Evolutionary conservation across 352 stramenopile genomes (phyloP).

Genomic region (Phytophthora citricola): DNA sequence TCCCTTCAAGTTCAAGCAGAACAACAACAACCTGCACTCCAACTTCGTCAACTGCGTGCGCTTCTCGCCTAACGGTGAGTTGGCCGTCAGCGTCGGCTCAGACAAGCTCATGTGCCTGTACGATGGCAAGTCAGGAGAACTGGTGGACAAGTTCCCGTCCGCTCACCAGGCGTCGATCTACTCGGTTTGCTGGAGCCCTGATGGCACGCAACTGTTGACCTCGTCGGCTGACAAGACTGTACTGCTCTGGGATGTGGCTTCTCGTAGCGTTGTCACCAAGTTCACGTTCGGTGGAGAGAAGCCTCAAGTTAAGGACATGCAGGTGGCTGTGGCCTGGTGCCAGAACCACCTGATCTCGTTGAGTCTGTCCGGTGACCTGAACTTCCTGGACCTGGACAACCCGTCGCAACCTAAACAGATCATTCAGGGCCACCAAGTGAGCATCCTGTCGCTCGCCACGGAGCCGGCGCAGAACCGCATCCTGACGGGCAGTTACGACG

Average conservation of each 20-base stretch:
- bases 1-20: slow-evolving; percentile 96
- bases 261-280: slow-evolving; percentile 71
- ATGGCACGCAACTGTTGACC: slow-evolving; percentile 93
- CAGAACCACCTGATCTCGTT: slow-evolving; percentile 86
- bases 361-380: slow-evolving; percentile 86
- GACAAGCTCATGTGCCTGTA: slow-evolving; percentile 97
- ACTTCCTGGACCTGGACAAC: slow-evolving; percentile 76
- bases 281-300: slow-evolving; percentile 77
- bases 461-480: slow-evolving; percentile 75
- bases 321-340: slow-evolving; percentile 75
- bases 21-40: slow-evolving; percentile 92
- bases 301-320: slow-evolving; percentile 85
- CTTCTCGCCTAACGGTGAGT: slow-evolving; percentile 92
- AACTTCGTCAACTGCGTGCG: slow-evolving; percentile 97
- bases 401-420: slow-evolving; percentile 79
- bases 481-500: slow-evolving; percentile 95
- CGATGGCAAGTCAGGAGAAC: slow-evolving; percentile 91
- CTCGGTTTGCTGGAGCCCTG: slow-evolving; percentile 92
- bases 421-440: slow-evolving; percentile 92
- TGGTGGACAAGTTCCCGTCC: slow-evolving; percentile 81
- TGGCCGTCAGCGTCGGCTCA: slow-evolving; percentile 93
- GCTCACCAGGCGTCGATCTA: slow-evolving; percentile 96
- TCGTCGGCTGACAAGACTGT: slow-evolving; percentile 97
- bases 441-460: slow-evolving; percentile 89
- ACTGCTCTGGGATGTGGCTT: slow-evolving; percentile 91